Percentiles rank a stretch among this genome's conserved stretches.
Evolutionary conservation across 148 eudicot genomes (phyloP).

Genomic region (Dysphania ambrosioides): DNA sequence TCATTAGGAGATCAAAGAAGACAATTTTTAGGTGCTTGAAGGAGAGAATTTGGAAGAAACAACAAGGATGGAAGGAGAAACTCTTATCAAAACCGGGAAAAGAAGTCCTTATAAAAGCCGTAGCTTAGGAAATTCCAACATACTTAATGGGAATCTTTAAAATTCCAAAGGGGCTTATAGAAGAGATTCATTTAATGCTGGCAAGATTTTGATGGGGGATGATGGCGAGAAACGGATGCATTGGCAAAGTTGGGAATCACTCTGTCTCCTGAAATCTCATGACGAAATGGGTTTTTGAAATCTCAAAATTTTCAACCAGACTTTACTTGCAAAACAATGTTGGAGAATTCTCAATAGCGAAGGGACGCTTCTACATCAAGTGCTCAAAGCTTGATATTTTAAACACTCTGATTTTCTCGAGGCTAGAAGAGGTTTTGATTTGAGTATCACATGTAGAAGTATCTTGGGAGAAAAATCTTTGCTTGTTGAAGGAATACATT

Average conservation of each 20-base stretch:
- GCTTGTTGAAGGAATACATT: not conserved
- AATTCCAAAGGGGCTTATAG: not conserved
- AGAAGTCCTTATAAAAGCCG: not conserved
- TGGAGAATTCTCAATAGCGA: not conserved
- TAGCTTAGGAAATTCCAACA: not conserved
- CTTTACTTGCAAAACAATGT: not conserved
- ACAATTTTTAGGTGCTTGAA: not conserved
- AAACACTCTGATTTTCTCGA: not conserved
- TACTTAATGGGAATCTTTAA: not conserved
- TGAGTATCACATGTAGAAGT: not conserved
- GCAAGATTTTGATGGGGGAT: not conserved
- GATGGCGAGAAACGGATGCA: not conserved
- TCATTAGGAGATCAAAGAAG: not conserved
- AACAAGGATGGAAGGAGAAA: too few species aligned
- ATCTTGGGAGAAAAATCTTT: not conserved
- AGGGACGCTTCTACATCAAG: not conserved
- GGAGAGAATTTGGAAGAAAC: too few species aligned
- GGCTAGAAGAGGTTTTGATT: not conserved
- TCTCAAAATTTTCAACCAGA: not conserved
- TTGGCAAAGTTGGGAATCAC: not conserved
- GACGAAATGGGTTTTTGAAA: not conserved
- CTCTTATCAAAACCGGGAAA: not conserved
- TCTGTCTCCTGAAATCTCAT: not conserved
- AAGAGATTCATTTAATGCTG: not conserved
- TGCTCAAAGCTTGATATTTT: not conserved